Conservation (phyloP, 257 asterid species). For the Parsonsia alboflavescens region DNA sequence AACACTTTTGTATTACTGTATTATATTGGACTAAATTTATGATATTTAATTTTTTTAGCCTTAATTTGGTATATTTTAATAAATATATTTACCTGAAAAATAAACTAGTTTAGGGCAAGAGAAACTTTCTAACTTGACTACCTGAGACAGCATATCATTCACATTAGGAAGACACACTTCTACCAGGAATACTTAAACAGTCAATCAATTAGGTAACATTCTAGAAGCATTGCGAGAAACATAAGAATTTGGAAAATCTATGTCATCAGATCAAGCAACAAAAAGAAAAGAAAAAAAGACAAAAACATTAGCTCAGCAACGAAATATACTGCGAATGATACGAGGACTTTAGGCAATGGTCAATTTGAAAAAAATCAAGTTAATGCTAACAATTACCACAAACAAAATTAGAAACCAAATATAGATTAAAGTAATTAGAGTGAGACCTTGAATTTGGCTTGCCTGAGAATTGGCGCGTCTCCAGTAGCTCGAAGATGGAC, state of each 20-base stretch:
- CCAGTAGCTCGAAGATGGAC: slow-evolving; percentile 96
- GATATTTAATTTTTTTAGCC: too few species aligned
- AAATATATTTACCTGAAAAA: too few species aligned
- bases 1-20: too few species aligned
- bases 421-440: not conserved
- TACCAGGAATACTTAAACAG: not conserved
- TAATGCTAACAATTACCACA: not conserved
- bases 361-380: not conserved
- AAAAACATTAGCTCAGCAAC: not conserved
- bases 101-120: too few species aligned
- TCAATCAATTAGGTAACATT: not conserved
- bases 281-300: too few species aligned
- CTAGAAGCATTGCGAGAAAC: not conserved
- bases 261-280: not conserved
- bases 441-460: slow-evolving; percentile 88
- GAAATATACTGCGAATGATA: not conserved
- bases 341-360: not conserved
- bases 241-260: not conserved
- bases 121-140: too few species aligned
- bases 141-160: not conserved
- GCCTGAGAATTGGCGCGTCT: slow-evolving; percentile 93
- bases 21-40: too few species aligned
- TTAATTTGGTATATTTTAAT: too few species aligned
- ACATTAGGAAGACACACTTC: not conserved
- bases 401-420: not conserved